Evolutionary conservation across 2,329 filamentous ascomycete species (phyloP).

Genomic region (Diaporthe aspalathi): DNA sequence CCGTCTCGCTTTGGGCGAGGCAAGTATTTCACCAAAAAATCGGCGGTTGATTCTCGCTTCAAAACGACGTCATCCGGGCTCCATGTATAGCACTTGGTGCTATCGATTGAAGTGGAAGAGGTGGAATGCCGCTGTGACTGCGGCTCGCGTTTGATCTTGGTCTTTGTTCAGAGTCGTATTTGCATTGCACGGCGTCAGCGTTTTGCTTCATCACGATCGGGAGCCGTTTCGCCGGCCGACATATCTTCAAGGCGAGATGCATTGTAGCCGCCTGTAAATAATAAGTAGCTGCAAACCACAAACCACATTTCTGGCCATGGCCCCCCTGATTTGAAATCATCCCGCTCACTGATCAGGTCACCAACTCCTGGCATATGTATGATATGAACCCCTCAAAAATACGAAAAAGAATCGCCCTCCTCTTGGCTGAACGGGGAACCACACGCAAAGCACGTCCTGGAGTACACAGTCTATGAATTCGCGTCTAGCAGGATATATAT

Average conservation of each 20-base stretch:
- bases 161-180: background rate
- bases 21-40: background rate
- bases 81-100: background rate
- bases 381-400: background rate
- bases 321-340: background rate
- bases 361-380: background rate
- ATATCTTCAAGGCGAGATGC: conserved; percentile 13
- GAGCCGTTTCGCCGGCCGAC: background rate
- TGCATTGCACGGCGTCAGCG: conserved; percentile 29
- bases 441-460: background rate
- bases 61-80: background rate
- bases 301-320: background rate
- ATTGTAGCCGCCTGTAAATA: conserved; percentile 21
- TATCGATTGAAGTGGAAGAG: background rate
- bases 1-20: background rate
- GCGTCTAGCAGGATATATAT: background rate
- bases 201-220: background rate
- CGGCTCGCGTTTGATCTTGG: background rate
- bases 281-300: background rate
- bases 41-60: background rate
- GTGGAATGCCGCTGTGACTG: no score
- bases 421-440: background rate
- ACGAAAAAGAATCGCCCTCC: background rate
- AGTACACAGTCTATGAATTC: background rate
- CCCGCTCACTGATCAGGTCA: no score